Conservation (phyloP, 345 rosid genomes). For the Conringia planisiliqua region DNA sequence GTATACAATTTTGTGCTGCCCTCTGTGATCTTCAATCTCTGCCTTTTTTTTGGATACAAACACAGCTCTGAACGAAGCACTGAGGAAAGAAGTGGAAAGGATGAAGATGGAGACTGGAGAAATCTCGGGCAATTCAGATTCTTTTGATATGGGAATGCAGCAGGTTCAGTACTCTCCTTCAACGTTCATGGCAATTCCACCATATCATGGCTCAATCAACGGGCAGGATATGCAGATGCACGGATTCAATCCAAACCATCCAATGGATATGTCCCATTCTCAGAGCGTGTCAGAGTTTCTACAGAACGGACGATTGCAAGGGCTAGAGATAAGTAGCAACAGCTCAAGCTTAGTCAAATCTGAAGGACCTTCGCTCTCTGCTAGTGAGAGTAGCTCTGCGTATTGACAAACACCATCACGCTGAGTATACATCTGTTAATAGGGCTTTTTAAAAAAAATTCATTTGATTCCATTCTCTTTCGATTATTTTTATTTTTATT, state of each 20-base stretch:
- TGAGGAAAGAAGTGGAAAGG: slow-evolving; percentile 67
- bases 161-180: slow-evolving; percentile 38
- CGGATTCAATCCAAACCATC: slow-evolving; percentile 23
- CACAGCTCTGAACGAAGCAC: slow-evolving; percentile 58
- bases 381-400: slow-evolving; percentile 61
- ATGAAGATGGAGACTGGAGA: slow-evolving; percentile 64
- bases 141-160: slow-evolving; percentile 50
- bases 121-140: slow-evolving; percentile 37
- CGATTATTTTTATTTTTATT: slow-evolving; percentile 8
- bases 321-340: slow-evolving; percentile 57
- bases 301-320: slow-evolving; percentile 48
- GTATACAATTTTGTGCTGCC: not conserved
- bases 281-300: slow-evolving; percentile 37
- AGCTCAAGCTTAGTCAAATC: slow-evolving; percentile 48
- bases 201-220: slow-evolving; percentile 26
- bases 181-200: slow-evolving; percentile 35
- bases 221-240: slow-evolving; percentile 42
- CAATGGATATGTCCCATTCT: slow-evolving; percentile 22
- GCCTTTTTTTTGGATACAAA: not conserved
- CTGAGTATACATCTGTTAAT: slow-evolving; percentile 4
- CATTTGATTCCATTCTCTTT: not conserved
- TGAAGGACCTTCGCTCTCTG: slow-evolving; percentile 61
- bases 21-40: not conserved
- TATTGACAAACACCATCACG: slow-evolving; percentile 31
- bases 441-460: not conserved